These are phyloP conservation scores for Plantago major DNA, from an alignment of 257 asterid species.

Conservation along the genomic window DNA sequence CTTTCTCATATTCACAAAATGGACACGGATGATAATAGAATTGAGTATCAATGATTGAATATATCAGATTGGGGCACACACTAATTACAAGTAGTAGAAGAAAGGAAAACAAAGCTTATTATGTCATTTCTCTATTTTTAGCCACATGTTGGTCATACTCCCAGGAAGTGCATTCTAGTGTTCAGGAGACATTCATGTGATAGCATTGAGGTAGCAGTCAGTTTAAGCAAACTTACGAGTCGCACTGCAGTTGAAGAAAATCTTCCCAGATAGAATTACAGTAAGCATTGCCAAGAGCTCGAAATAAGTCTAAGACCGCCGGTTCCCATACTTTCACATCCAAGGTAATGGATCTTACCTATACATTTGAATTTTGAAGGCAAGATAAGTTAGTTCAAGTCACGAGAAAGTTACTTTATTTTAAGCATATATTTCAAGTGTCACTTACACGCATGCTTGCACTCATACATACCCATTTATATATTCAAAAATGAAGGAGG, in stretches of 20 bases:
- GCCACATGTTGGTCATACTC: neutral
- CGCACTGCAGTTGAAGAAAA: constrained; percentile 51
- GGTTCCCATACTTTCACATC: constrained; percentile 99
- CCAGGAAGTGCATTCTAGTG: neutral
- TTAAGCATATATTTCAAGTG: too few relatives aligned
- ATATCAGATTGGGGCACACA: too few relatives aligned
- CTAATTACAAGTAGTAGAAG: neutral
- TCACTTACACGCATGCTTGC: too few relatives aligned
- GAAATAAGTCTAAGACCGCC: constrained; percentile 69
- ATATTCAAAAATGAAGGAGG: too few relatives aligned
- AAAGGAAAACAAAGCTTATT: neutral
- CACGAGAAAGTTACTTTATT: neutral
- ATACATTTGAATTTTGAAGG: constrained; percentile 24
- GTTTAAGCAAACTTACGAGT: constrained; percentile 46
- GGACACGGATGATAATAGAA: too few relatives aligned
- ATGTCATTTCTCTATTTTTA: neutral
- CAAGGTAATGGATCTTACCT: constrained; percentile 90
- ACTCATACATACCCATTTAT: too few relatives aligned
- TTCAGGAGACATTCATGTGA: neutral
- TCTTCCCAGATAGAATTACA: constrained; percentile 96
- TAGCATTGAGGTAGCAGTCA: constrained; percentile 4
- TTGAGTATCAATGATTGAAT: too few relatives aligned
- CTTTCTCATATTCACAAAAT: neutral
- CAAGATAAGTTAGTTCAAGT: constrained; percentile 14
- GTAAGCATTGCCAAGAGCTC: constrained; percentile 72